Percentiles rank a stretch among this genome's conserved stretches.
Evolutionary conservation across 352 stramenopile species (phyloP).

Genomic region (Globisporangium cederbergense): DNA sequence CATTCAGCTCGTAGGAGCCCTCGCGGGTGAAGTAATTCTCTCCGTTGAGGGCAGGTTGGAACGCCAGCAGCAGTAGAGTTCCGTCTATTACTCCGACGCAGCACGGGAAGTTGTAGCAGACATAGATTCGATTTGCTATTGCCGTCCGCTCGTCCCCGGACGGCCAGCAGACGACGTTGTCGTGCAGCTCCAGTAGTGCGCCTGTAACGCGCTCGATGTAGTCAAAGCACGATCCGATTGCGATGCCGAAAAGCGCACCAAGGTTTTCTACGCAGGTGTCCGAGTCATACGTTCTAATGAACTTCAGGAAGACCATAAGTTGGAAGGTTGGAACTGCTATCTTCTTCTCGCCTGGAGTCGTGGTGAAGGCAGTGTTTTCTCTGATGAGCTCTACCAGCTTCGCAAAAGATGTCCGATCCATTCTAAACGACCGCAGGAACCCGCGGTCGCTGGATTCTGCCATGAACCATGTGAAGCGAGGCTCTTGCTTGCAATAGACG

Average conservation of each 20-base stretch:
- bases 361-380: neutral
- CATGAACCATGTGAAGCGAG: neutral
- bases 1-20: neutral
- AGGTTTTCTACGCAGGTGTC: neutral
- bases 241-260: neutral
- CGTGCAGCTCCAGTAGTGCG: neutral
- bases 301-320: conserved; percentile 1
- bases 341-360: conserved; percentile 2
- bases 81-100: neutral
- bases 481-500: neutral
- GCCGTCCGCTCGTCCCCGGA: neutral
- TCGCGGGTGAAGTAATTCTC: conserved; percentile 1
- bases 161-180: neutral
- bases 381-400: neutral
- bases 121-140: neutral
- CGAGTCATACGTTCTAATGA: neutral
- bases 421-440: neutral
- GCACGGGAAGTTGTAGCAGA: neutral
- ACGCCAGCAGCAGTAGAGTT: neutral
- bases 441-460: neutral
- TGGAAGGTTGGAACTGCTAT: neutral
- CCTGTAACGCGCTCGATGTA: neutral
- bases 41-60: neutral
- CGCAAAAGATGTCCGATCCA: neutral
- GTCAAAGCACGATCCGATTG: neutral